Percentiles rank a stretch among this genome's conserved stretches.
phyloP scores from a whole-genome alignment of 176 grass and related monocot species.

The Canna indica region DNA sequence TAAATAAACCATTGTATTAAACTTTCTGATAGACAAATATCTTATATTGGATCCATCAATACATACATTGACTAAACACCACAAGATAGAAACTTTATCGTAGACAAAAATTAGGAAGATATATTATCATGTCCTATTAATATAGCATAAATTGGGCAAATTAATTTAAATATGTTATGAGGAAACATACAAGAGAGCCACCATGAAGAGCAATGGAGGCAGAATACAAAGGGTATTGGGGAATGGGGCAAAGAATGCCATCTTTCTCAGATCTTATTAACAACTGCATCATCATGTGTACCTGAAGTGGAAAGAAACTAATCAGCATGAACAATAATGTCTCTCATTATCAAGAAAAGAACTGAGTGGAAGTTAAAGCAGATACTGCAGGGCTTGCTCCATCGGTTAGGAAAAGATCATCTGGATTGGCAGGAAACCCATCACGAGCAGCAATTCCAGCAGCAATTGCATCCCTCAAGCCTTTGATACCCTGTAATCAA shows the following conservation, averaged over 20 bases:
- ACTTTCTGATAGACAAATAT: too few relatives aligned
- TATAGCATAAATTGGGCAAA: constrained; percentile 3
- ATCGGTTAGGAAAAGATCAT: constrained; percentile 88
- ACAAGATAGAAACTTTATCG: too few relatives aligned
- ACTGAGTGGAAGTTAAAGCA: constrained; percentile 8
- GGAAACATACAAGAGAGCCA: constrained; percentile 81
- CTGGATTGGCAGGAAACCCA: constrained; percentile 69
- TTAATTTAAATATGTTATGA: not conserved
- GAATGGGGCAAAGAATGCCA: constrained; percentile 91
- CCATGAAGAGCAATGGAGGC: constrained; percentile 92
- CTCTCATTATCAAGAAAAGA: constrained; percentile 14
- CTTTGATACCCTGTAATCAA: constrained; percentile 65
- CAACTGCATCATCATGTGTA: constrained; percentile 98
- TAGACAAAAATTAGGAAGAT: too few relatives aligned
- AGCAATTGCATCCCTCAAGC: constrained; percentile 88
- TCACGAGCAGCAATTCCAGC: constrained; percentile 73
- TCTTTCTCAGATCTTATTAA: constrained; percentile 89
- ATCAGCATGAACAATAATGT: not conserved
- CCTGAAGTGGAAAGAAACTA: constrained; percentile 36
- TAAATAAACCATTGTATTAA: not conserved
- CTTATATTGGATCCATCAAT: too few relatives aligned
- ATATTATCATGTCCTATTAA: not conserved
- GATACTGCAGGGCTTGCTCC: constrained; percentile 90
- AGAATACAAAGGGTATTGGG: constrained; percentile 93
- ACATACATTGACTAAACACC: too few relatives aligned